phyloP scores from a whole-genome alignment of 257 asterid species.

The Solanum microdontum region DNA sequence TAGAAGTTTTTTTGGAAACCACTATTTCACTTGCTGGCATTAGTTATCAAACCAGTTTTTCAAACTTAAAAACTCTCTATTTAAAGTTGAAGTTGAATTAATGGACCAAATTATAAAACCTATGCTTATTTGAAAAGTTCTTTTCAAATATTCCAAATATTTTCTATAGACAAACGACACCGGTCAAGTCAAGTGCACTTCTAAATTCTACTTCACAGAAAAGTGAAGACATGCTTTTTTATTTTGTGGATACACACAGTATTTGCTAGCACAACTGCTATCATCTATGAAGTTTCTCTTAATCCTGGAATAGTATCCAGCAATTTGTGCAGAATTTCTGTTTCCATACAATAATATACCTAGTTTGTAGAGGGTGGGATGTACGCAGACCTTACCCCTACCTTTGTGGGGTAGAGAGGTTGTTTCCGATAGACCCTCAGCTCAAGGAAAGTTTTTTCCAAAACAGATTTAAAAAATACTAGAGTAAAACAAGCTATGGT shows the following conservation, averaged over 20 bases:
- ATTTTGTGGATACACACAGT: background rate
- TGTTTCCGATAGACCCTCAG: background rate
- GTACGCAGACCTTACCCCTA: background rate
- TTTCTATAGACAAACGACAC: background rate
- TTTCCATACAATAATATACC: background rate
- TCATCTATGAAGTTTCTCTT: background rate
- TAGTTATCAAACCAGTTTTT: background rate
- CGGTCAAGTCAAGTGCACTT: background rate
- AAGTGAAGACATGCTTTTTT: background rate
- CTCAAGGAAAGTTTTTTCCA: background rate
- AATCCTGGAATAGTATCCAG: background rate
- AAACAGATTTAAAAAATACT: background rate
- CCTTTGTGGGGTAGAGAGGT: background rate
- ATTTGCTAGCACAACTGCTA: background rate
- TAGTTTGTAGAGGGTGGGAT: background rate
- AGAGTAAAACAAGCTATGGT: background rate
- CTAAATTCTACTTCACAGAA: background rate
- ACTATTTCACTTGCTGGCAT: background rate
- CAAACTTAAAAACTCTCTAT: background rate
- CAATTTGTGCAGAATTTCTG: background rate
- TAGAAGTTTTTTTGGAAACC: background rate
- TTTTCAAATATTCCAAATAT: background rate
- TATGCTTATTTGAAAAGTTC: background rate
- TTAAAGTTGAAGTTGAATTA: background rate
- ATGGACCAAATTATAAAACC: background rate